phyloP scores from a whole-genome alignment of 2,329 filamentous ascomycete genomes.

The Ramularia collo-cygni region DNA sequence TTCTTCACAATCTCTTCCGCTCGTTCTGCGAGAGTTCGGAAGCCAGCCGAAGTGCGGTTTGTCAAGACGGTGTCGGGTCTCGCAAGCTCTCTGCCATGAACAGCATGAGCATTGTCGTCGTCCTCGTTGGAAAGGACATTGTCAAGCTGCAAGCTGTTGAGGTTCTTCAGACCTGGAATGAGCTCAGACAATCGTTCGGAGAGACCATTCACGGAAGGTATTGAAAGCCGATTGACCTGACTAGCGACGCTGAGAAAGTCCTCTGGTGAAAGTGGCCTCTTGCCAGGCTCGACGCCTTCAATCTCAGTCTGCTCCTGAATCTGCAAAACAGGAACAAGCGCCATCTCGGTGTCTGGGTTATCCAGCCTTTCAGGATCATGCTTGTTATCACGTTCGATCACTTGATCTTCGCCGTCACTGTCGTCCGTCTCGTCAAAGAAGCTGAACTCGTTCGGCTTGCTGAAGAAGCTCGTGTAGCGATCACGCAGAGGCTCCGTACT shows the following conservation, averaged over 20 bases:
- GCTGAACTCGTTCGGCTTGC: constrained; percentile 34
- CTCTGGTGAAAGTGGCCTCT: constrained; percentile 35
- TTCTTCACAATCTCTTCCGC: constrained; percentile 33
- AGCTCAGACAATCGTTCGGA: constrained; percentile 42
- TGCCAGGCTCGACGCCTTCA: constrained; percentile 15
- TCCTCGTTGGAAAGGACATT: constrained; percentile 32
- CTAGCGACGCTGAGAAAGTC: constrained; percentile 35
- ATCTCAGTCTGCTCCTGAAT: constrained; percentile 22
- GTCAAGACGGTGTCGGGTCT: constrained; percentile 30
- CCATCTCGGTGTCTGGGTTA: constrained; percentile 11
- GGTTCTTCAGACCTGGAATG: constrained; percentile 37
- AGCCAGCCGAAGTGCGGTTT: constrained; percentile 31
- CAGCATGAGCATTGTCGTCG: constrained; percentile 24
- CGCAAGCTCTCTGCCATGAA: constrained; percentile 13
- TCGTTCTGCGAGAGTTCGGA: constrained; percentile 32
- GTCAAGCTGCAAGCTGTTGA: constrained; percentile 30
- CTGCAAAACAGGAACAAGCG: constrained; percentile 19
- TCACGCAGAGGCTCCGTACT: constrained; percentile 36
- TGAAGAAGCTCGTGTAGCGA: constrained; percentile 41
- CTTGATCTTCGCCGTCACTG: constrained; percentile 16
- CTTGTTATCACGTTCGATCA: no score
- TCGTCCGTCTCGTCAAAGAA: constrained; percentile 17
- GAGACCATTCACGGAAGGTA: constrained; percentile 40
- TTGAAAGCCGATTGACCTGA: constrained; percentile 40
- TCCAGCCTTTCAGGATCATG: constrained; percentile 9